Base-by-base conservation (phyloP, 192 early-diverging fungal species). In the Chytriomyces sp. region DNA sequence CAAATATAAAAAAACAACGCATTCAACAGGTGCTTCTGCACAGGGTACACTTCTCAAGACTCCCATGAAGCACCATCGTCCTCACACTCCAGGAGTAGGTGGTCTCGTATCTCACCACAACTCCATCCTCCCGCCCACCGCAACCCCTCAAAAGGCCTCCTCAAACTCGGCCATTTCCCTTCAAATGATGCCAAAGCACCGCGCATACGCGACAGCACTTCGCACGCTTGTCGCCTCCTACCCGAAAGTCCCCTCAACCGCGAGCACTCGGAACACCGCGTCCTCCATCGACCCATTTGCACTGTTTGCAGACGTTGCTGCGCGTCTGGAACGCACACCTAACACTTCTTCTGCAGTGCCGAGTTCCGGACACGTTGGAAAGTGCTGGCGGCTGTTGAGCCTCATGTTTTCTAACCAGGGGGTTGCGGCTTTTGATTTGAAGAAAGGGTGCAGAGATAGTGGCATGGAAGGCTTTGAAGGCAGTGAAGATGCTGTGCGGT, bases 361-460 rank as follows among this genome's bases (percentile, higher is more conserved):
- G n/a, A n/a, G n/a, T n/a, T n/a, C n/a, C n/a, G n/a, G 37, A 7
- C 68, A 70, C 28, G 25, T 70, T 25, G 22, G 31, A 31, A 75
- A 79, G 7, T 76, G 76, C 59, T 85, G 80, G 85, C 44, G 64
- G 25, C 56, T 85, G n/a, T 74, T 70, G 0, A n/a, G 8, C 12
- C 19, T 59, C 33, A 70, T 70, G 53, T 70, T 70, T 59, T 69
- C 39, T 19, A 44, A n/a, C 25, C 14, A 1, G 41, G n/a, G 10
- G 64, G 40, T 28, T 12, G 2, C 30, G 19, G 12, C 12, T 2
- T 28, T 58, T n/a, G 56, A 12, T 14, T n/a, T 5, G n/a, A 58
- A 25, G 17, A 58, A 26, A 14, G 49, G 36, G 7, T 52, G 36
- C 39, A 14, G 34, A 7, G 36, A 12, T 10, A 10, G 6, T 26